These are phyloP conservation scores for Coemansia interrupta DNA, from an alignment of 192 early-diverging fungal species.

Conservation along the genomic window DNA sequence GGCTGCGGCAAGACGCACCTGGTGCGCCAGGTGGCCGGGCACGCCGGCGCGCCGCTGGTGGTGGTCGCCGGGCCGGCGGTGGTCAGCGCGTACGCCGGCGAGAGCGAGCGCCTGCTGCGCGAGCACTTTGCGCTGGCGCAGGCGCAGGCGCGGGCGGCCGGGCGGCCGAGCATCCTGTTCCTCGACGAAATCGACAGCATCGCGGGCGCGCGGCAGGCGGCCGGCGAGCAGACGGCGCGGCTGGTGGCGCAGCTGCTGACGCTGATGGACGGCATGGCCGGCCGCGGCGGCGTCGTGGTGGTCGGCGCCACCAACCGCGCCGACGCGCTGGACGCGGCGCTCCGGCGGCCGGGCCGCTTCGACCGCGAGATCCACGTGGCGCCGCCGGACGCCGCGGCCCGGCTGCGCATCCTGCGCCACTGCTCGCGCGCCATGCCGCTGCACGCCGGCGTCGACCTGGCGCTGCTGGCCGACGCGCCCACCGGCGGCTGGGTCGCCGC, in stretches of 20 bases:
- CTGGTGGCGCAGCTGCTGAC: conserved; percentile 96
- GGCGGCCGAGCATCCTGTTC: conserved; percentile 75
- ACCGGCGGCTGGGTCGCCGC: conserved; percentile 95
- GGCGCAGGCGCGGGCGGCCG: conserved; percentile 18
- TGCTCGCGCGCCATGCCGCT: conserved; percentile 60
- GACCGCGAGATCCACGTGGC: conserved; percentile 98
- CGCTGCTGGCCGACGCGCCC: conserved; percentile 48
- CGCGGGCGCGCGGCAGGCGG: conserved; percentile 28
- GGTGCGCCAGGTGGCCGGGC: too few relatives aligned
- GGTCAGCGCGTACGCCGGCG: too few relatives aligned
- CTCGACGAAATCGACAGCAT: conserved; percentile 89
- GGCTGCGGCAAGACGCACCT: too few relatives aligned
- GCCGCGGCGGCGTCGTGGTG: conserved; percentile 92
- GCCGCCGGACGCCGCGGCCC: conserved; percentile 62
- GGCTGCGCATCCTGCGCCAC: conserved; percentile 62
- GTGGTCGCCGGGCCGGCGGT: too few relatives aligned
- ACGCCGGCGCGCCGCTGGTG: too few relatives aligned
- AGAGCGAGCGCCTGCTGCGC: conserved; percentile 74
- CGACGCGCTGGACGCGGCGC: conserved; percentile 92
- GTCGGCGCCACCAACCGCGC: conserved; percentile 99
- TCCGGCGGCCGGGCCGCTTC: conserved; percentile 90
- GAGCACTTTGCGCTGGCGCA: conserved; percentile 68
- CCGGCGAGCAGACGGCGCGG: conserved; percentile 67
- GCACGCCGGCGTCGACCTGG: conserved; percentile 51
- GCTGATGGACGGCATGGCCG: conserved; percentile 98